Percentiles rank a stretch among this genome's conserved stretches.
Conservation (phyloP, 2,329 filamentous ascomycete genomes). For the Microcera coccophila region DNA sequence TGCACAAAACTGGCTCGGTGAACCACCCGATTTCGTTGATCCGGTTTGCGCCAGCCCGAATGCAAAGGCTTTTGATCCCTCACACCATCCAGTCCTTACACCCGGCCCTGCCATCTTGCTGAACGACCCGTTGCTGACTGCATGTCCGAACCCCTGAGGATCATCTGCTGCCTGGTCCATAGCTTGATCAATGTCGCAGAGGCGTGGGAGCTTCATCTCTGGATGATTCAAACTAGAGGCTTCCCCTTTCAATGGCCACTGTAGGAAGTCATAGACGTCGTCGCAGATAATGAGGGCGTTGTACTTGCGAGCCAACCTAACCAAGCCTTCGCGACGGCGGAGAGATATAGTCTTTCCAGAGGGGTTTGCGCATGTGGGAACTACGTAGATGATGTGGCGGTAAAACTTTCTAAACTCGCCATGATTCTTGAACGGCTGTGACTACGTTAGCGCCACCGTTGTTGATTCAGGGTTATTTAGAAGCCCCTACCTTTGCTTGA, state of each 20-base stretch:
- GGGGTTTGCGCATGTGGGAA: constrained; percentile 87
- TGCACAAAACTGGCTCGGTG: constrained; percentile 53
- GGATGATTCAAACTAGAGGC: constrained; percentile 27
- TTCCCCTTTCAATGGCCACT: constrained; percentile 57
- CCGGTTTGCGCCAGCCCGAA: constrained; percentile 51
- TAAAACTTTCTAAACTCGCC: constrained; percentile 71
- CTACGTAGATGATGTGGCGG: constrained; percentile 81
- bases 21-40: constrained; percentile 53
- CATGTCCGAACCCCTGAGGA: constrained; percentile 63
- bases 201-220: constrained; percentile 61
- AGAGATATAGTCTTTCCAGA: constrained; percentile 78
- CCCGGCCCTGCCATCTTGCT: constrained; percentile 84
- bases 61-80: constrained; percentile 58
- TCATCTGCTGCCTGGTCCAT: constrained; percentile 53
- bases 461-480: neutral
- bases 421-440: constrained; percentile 49
- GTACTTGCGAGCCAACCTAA: constrained; percentile 71
- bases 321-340: constrained; percentile 60
- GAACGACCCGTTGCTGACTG: constrained; percentile 83
- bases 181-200: constrained; percentile 73
- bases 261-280: constrained; percentile 91
- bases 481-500: constrained; percentile 10
- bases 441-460: constrained; percentile 8
- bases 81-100: constrained; percentile 81
- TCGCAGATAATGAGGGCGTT: constrained; percentile 83